Base-by-base conservation (phyloP, 176 grass and related monocot genomes). In the Oryza coarctata region DNA sequence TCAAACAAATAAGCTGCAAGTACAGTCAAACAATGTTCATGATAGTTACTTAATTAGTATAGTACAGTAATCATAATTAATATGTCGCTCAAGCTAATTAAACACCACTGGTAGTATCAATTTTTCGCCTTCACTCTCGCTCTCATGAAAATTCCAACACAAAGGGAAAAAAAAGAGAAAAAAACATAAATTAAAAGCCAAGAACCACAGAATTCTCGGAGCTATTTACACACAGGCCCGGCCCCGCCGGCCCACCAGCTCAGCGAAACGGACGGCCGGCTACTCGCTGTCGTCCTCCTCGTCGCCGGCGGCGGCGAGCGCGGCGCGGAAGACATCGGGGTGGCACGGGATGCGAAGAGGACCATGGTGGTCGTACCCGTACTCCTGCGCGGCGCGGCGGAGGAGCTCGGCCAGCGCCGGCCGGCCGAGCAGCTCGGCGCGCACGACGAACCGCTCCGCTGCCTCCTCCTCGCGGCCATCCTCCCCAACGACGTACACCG, bases 261-360 rank as follows among this genome's bases (percentile, higher is more conserved):
- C 76, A 22, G 9, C 3, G 52, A 52, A 52, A 25, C 15, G 43
- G 11, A 14, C 49, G 18, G 20, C 40, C 1, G 8, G 2, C 69
- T 72, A 73, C 58, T 74, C 27, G 58, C 2, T 61, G 2, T 63
- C 55, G 18, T 41, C 57, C 1, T 34, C 71, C 29, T 6, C 84
- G 41, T 44, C 79, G 18, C 26, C 64, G 32, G 34, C 89, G 61
- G 78, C 63, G 12, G 80, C 86, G 68, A 96, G 78, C 28, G 87
- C 83, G 43, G 73, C 83, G 40, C 83, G 90, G 88, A 96, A 96
- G 35, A 91, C 71, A 11, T 65, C 77, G 34, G 66, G 83, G 43
- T 85, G 64, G 88, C 93, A 96, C 0, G 90, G 93, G 67, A 96
- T 93, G 72, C 93, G 93, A 35, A 96, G 77, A 3, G 91, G 90